A percentile compares a stretch with the other conserved stretches of the same genome.
phyloP scores from a whole-genome alignment of 208 protist species.

The Wallacemonas sp. region DNA sequence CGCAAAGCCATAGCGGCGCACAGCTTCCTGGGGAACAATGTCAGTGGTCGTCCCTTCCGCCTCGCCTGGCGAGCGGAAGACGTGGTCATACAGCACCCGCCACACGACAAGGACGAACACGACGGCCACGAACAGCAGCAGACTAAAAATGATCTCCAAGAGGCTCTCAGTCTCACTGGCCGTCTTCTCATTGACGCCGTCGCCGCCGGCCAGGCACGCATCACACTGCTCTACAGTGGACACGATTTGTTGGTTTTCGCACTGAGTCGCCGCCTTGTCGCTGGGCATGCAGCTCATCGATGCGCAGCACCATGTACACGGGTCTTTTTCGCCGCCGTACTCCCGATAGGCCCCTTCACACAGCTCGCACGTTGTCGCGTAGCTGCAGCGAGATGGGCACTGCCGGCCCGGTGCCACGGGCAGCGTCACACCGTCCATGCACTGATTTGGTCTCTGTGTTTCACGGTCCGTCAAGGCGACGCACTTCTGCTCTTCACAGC shows the following conservation, averaged over 20 bases:
- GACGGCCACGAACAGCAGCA: conserved; percentile 27
- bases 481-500: conserved; percentile 47
- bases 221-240: conserved; percentile 8
- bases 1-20: conserved; percentile 50
- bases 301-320: conserved; percentile 45
- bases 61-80: conserved; percentile 7
- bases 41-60: not conserved
- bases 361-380: conserved; percentile 39
- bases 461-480: not conserved
- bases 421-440: not conserved
- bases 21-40: conserved; percentile 17
- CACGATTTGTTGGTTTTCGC: conserved; percentile 32
- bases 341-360: conserved; percentile 13
- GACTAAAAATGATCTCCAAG: conserved; percentile 17
- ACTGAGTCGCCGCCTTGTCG: not conserved
- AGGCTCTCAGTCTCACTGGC: conserved; percentile 16
- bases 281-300: conserved; percentile 47
- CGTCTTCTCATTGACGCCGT: conserved; percentile 23
- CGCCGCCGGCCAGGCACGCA: conserved; percentile 27
- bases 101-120: conserved; percentile 18
- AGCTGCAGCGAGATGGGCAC: conserved; percentile 37
- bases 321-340: not conserved
- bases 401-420: conserved; percentile 8
- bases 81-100: conserved; percentile 10
- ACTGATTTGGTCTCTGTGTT: not conserved